phyloP scores from a whole-genome alignment of 2,329 filamentous ascomycete species.

The Thelonectria discophora region DNA sequence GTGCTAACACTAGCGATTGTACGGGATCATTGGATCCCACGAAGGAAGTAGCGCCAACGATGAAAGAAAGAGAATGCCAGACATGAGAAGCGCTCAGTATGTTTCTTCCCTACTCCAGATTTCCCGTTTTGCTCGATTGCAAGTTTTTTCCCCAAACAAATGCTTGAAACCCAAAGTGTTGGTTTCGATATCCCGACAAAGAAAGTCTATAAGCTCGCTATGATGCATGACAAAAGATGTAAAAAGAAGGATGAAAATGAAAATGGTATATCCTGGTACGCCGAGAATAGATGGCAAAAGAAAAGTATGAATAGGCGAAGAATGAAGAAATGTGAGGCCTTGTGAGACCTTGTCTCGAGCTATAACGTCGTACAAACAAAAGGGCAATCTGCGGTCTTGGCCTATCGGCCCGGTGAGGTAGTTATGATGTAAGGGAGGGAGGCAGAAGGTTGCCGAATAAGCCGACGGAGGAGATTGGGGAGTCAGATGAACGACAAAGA shows the following conservation, averaged over 20 bases:
- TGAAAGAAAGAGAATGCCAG: neutral
- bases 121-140: neutral
- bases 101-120: neutral
- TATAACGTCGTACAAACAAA: neutral
- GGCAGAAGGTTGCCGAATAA: neutral
- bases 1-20: neutral
- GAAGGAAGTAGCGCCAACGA: neutral
- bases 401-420: neutral
- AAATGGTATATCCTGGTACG: conserved; percentile 7
- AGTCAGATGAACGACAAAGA: neutral
- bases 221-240: neutral
- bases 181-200: neutral
- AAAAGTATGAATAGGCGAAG: too few species aligned
- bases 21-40: too few species aligned
- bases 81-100: neutral
- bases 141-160: neutral
- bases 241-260: neutral
- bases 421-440: neutral
- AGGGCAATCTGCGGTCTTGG: neutral
- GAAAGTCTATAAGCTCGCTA: conserved; percentile 19
- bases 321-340: neutral
- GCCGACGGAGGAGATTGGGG: too few species aligned
- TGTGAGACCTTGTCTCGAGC: neutral
- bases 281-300: conserved; percentile 9
- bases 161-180: neutral